These are phyloP conservation scores for Dichomitus squalens DNA, from an alignment of 1,284 basidiomycete species.

Conservation along the genomic window DNA sequence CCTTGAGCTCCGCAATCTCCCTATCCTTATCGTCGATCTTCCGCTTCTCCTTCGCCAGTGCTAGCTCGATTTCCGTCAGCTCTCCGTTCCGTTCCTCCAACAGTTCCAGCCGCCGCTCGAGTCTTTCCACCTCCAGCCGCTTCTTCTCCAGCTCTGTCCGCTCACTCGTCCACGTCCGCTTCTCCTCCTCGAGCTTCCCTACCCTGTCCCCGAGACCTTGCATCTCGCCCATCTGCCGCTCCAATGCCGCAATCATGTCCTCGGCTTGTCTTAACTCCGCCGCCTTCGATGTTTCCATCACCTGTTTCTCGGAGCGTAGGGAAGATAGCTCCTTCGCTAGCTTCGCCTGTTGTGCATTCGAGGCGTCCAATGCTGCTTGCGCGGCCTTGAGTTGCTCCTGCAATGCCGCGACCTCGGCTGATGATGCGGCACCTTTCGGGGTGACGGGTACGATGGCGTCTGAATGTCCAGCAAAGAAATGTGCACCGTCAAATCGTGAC, in stretches of 20 bases:
- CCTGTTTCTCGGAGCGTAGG: slow-evolving; percentile 62
- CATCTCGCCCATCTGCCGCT: slow-evolving; percentile 62
- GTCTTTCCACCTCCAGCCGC: slow-evolving; percentile 44
- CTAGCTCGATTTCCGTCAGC: slow-evolving; percentile 41
- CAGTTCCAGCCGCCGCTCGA: slow-evolving; percentile 47
- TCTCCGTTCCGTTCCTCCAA: slow-evolving; percentile 49
- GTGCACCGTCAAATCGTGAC: slow-evolving; percentile 74
- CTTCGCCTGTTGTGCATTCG: slow-evolving; percentile 62
- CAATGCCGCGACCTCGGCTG: slow-evolving; percentile 37
- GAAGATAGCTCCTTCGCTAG: slow-evolving; percentile 61
- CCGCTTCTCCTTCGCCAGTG: slow-evolving; percentile 39
- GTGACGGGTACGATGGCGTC: slow-evolving; percentile 55
- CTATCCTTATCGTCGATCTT: slow-evolving; percentile 47
- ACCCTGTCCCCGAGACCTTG: slow-evolving; percentile 55
- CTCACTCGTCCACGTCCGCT: slow-evolving; percentile 57
- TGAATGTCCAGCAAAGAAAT: slow-evolving; percentile 79
- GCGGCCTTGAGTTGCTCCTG: slow-evolving; percentile 58
- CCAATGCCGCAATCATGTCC: slow-evolving; percentile 60
- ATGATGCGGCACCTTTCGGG: slow-evolving; percentile 37
- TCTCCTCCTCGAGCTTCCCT: slow-evolving; percentile 51
- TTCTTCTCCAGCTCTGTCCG: slow-evolving; percentile 46
- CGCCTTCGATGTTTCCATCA: slow-evolving; percentile 61
- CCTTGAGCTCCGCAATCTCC: slow-evolving; percentile 50
- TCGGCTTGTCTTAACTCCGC: slow-evolving; percentile 67
- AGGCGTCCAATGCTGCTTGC: slow-evolving; percentile 54